phyloP scores from a whole-genome alignment of 768 basidiomycete genomes.

The Hemileccinum impolitum region DNA sequence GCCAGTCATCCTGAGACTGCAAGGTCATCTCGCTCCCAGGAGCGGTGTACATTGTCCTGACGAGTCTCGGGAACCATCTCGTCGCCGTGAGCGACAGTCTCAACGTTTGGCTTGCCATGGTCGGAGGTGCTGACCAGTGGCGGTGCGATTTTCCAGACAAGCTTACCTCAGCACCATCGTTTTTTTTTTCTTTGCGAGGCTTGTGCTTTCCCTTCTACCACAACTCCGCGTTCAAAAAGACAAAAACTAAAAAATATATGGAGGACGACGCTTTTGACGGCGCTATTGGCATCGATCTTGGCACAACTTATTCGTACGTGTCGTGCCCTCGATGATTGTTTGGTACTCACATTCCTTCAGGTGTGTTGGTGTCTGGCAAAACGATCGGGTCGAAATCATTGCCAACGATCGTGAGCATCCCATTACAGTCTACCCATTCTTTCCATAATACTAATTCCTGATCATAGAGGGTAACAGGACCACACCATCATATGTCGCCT shows the following conservation, averaged over 20 bases:
- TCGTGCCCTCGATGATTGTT: constrained; percentile 15
- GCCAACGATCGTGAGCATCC: constrained; percentile 82
- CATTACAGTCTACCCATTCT: not conserved
- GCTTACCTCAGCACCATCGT: constrained; percentile 56
- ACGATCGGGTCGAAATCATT: constrained; percentile 99
- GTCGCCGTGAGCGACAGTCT: constrained; percentile 11
- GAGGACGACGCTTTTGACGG: constrained; percentile 89
- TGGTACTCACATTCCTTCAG: constrained; percentile 40
- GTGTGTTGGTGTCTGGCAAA: constrained; percentile 99
- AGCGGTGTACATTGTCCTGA: constrained; percentile 29
- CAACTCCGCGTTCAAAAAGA: constrained; percentile 31
- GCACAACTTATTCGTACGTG: constrained; percentile 93
- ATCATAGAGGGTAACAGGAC: constrained; percentile 92
- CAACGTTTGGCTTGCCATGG: constrained; percentile 28
- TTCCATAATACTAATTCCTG: not conserved
- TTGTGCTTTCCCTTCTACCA: constrained; percentile 27
- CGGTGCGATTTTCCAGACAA: constrained; percentile 30
- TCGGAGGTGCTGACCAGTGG: constrained; percentile 20
- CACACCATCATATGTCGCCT: constrained; percentile 99
- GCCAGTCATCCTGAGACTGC: constrained; percentile 61
- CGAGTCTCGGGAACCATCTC: constrained; percentile 21
- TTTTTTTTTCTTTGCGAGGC: constrained; percentile 31
- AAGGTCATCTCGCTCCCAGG: constrained; percentile 33
- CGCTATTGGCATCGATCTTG: constrained; percentile 95
- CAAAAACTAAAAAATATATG: constrained; percentile 53